Base-by-base conservation (phyloP, 805 yeast genomes). In the Starmera quercuum region DNA sequence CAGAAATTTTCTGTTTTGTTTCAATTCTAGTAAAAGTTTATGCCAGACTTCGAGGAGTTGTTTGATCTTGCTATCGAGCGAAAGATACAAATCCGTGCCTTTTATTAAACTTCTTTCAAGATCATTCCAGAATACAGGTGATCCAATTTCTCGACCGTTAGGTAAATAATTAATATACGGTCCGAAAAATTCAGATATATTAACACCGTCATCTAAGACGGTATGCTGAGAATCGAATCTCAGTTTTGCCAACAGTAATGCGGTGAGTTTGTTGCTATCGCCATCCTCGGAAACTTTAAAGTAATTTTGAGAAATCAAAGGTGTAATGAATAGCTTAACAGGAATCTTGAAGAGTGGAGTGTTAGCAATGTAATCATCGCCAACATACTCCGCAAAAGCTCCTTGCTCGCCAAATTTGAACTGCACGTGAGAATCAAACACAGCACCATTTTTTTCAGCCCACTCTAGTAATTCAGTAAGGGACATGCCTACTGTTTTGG, bases 61-160 rank as follows among this genome's bases (percentile, higher is more conserved):
- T 4, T 47, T 51, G 20, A 74, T 50, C 28, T 69, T 67, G n/a
- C 64, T 64, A 16, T 66, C 63, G 22, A 80, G 51, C 2, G 78
- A 66, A 28, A 68, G 59, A n/a, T 68, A 71, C 18, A 84, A 63
- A 51, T 86, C 88, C 0, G 95, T 80, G 0, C 88, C 88, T 28
- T 66, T 61, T 9, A 87, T 52, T 22, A 66, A 49, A 5, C 58
- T 52, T 34, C 72, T 62, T 28, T 80, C 83, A 3, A 57, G 59
- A 1, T 64, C 49, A 21, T 59, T 59, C 86, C 88, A 87, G 42
- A 73, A 74, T 34, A 72, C 70, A 2, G 96, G 95, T 9, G 78
- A 63, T n/a, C 67, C 66, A 15, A 74, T 64, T 6, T 61, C 57
- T 8, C 47, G 46, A 5, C 54, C 45, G 2, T 66, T 23, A 2